Conservation (phyloP, 1,284 basidiomycete species). For the Fomitopsis pinicola region DNA sequence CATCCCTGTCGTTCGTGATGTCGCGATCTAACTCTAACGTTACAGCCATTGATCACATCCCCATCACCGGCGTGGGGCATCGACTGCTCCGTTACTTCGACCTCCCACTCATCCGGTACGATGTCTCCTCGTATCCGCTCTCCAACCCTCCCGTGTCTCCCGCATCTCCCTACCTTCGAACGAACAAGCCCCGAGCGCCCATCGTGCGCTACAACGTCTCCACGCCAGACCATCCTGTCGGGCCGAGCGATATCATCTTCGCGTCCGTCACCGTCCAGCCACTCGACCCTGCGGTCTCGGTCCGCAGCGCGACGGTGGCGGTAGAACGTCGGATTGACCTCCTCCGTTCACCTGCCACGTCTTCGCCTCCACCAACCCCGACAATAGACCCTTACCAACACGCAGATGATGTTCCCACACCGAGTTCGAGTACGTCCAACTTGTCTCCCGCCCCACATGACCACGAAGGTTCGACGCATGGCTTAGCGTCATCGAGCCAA, state of each 20-base stretch:
- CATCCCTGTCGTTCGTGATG: conserved; percentile 7
- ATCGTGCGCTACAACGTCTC: conserved; percentile 32
- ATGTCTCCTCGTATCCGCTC: conserved; percentile 31
- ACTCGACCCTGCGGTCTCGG: conserved; percentile 26
- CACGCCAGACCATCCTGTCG: conserved; percentile 33
- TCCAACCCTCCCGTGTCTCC: conserved; percentile 16
- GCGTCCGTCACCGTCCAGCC: conserved; percentile 32
- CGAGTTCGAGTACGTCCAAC: conserved; percentile 9
- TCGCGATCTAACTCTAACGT: conserved; percentile 4
- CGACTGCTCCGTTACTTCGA: conserved; percentile 67
- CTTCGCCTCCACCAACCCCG: conserved; percentile 6
- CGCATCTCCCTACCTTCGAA: conserved; percentile 16
- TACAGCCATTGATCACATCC: conserved; percentile 61
- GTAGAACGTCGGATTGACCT: conserved; percentile 38
- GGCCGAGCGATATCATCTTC: conserved; percentile 37
- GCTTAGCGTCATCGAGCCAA: conserved; percentile 8
- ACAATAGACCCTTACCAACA: conserved; percentile 2
- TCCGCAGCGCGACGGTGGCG: conserved; percentile 32
- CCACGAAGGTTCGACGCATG: conserved; percentile 2
- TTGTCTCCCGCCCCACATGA: neutral
- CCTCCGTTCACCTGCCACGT: conserved; percentile 16
- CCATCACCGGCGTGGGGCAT: conserved; percentile 59
- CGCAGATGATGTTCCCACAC: conserved; percentile 5
- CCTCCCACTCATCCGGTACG: conserved; percentile 62
- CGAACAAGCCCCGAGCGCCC: conserved; percentile 29